Percentiles rank a stretch among this genome's conserved stretches.
Evolutionary conservation across 1,284 basidiomycete species (phyloP).

Genomic region (Ceratobasidium sp.): DNA sequence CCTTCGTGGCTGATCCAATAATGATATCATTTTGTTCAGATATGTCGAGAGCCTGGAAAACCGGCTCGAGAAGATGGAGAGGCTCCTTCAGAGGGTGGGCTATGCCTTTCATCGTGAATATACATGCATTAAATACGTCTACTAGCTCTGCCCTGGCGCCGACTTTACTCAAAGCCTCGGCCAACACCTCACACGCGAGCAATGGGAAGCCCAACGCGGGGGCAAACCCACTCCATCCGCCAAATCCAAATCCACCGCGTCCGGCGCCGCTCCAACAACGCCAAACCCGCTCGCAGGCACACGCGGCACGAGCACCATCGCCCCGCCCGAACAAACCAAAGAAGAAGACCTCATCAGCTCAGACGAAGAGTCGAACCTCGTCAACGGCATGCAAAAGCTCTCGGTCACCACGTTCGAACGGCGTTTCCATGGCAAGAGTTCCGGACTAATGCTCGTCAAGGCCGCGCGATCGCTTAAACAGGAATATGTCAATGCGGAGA

Average conservation of each 20-base stretch:
- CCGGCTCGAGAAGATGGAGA: conserved; percentile 79
- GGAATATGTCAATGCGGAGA: conserved; percentile 63
- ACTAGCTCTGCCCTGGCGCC: conserved; percentile 75
- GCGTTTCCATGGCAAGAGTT: conserved; percentile 56
- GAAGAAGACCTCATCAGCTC: conserved; percentile 46
- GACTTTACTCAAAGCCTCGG: conserved; percentile 79
- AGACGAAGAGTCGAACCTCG: conserved; percentile 49
- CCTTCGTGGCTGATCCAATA: conserved; percentile 43
- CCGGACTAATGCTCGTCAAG: conserved; percentile 74
- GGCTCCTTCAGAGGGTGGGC: conserved; percentile 69
- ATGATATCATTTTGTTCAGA: conserved; percentile 57
- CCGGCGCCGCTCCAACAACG: conserved; percentile 32
- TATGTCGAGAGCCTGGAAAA: conserved; percentile 82
- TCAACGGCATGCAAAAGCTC: conserved; percentile 47
- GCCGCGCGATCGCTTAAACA: conserved; percentile 76
- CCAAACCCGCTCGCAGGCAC: conserved; percentile 22
- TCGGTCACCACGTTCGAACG: conserved; percentile 46
- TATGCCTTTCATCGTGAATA: conserved; percentile 40
- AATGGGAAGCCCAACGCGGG: conserved; percentile 68
- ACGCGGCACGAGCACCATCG: conserved; percentile 43
- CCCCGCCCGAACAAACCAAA: conserved; percentile 34
- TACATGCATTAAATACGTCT: conserved; percentile 31
- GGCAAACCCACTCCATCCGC: conserved; percentile 39
- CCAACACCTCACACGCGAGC: conserved; percentile 75
- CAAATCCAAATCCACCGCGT: conserved; percentile 42